Conservation (phyloP, 768 basidiomycete species). For the Infundibulicybe gibba region DNA sequence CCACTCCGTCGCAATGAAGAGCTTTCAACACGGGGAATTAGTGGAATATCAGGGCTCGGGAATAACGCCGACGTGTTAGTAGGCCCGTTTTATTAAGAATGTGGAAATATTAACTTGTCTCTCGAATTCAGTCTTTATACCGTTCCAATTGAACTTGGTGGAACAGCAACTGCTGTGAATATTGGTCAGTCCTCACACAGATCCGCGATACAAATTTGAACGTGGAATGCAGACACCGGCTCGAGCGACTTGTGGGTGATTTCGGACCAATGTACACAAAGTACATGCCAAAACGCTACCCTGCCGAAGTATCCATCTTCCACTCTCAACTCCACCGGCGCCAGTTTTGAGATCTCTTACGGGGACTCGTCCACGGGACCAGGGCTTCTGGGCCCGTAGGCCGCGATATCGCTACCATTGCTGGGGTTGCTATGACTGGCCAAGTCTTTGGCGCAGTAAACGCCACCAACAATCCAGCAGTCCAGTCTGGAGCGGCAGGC, state of each 20-base stretch:
- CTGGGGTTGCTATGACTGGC: slow-evolving; percentile 42
- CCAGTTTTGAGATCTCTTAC: slow-evolving; percentile 41
- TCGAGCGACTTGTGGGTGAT: slow-evolving; percentile 71
- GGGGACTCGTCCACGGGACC: slow-evolving; percentile 68
- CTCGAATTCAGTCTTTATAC: too few species aligned
- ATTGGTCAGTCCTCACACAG: slow-evolving; percentile 16
- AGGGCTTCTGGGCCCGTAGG: slow-evolving; percentile 56
- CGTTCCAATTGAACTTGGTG: slow-evolving; percentile 31
- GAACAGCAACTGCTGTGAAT: slow-evolving; percentile 23
- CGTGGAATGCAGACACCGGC: slow-evolving; percentile 49
- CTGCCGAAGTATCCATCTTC: slow-evolving; percentile 39
- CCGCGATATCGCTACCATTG: slow-evolving; percentile 48
- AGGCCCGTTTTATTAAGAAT: slow-evolving; percentile 9
- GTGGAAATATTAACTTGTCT: too few species aligned
- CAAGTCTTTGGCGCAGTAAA: slow-evolving; percentile 58
- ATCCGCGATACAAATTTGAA: neutral
- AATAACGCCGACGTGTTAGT: slow-evolving; percentile 33
- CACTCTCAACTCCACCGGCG: slow-evolving; percentile 33
- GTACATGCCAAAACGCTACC: slow-evolving; percentile 31
- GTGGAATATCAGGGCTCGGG: slow-evolving; percentile 31
- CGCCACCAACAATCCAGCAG: slow-evolving; percentile 53
- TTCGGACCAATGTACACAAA: slow-evolving; percentile 41
- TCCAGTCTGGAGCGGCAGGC: slow-evolving; percentile 51
- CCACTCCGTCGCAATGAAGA: slow-evolving; percentile 17
- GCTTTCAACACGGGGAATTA: slow-evolving; percentile 20